These are phyloP conservation scores for Suhomyces sp. DNA, from an alignment of 805 yeast genomes.

Conservation along the genomic window DNA sequence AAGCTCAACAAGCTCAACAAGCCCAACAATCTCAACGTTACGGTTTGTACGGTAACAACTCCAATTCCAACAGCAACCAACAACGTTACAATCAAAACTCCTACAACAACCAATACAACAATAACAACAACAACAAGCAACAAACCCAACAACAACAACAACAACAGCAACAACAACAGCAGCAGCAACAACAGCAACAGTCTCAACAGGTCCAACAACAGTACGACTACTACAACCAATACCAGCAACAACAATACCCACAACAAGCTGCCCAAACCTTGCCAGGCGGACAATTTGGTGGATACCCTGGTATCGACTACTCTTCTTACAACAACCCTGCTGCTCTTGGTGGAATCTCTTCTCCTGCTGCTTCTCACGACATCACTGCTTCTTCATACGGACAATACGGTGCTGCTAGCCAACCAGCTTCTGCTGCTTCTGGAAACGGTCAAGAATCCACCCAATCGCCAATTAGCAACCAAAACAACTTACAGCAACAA, in stretches of 20 bases:
- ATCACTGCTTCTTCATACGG: slow-evolving; percentile 21
- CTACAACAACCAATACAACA: slow-evolving; percentile 9
- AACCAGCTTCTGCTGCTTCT: slow-evolving; percentile 14
- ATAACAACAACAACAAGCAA: slow-evolving; percentile 10
- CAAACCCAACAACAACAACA: slow-evolving; percentile 11
- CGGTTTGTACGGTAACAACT: slow-evolving; percentile 12
- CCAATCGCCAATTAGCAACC: slow-evolving; percentile 24
- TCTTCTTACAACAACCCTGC: slow-evolving; percentile 36
- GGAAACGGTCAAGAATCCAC: slow-evolving; percentile 19
- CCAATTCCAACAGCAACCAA: slow-evolving; percentile 1
- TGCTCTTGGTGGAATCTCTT: slow-evolving; percentile 26
- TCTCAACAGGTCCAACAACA: slow-evolving; percentile 14
- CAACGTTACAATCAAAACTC: slow-evolving; percentile 6
- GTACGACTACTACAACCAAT: slow-evolving; percentile 33
- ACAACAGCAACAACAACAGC: slow-evolving; percentile 16
- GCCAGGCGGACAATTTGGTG: slow-evolving; percentile 41
- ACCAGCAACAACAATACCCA: slow-evolving; percentile 40
- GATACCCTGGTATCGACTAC: slow-evolving; percentile 45
- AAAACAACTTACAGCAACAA: slow-evolving; percentile 27
- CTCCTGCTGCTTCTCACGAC: slow-evolving; percentile 28
- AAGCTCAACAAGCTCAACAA: slow-evolving; percentile 9
- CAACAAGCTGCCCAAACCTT: slow-evolving; percentile 39
- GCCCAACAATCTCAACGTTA: slow-evolving; percentile 9
- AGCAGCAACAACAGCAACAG: slow-evolving; percentile 15
- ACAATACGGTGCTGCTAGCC: slow-evolving; percentile 18